Conservation (phyloP, 345 rosid genomes). For the Syzygium oleosum region DNA sequence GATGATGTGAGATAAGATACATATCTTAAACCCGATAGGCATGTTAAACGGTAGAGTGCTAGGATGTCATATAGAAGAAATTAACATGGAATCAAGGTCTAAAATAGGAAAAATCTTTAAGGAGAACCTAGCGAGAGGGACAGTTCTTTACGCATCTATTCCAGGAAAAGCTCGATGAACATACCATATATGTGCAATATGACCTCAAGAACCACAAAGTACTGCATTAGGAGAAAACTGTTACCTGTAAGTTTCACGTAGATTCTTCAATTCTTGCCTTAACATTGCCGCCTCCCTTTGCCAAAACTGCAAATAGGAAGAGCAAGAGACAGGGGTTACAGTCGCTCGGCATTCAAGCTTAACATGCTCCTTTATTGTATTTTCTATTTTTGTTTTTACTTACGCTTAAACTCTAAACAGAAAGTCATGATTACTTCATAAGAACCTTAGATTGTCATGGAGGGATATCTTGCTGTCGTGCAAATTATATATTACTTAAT, state of each 20-base stretch:
- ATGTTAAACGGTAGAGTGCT: not conserved
- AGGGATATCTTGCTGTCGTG: not conserved
- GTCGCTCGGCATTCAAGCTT: not conserved
- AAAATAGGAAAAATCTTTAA: not conserved
- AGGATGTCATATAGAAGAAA: not conserved
- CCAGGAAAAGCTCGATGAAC: not conserved
- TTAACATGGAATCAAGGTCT: not conserved
- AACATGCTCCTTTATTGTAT: not conserved
- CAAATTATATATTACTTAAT: not conserved
- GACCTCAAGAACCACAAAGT: not conserved
- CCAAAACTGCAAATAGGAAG: slow-evolving; percentile 44
- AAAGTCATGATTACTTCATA: not conserved
- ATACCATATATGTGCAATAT: not conserved
- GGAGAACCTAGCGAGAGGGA: not conserved
- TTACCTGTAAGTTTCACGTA: slow-evolving; percentile 61
- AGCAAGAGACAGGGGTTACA: not conserved
- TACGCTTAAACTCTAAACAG: not conserved
- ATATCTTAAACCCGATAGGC: not conserved
- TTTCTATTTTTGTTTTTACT: not conserved
- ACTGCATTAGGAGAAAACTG: not conserved
- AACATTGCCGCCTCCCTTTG: slow-evolving; percentile 52
- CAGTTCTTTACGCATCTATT: not conserved
- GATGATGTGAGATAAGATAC: not conserved
- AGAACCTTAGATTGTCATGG: not conserved
- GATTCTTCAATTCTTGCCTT: slow-evolving; percentile 50